Evolutionary conservation across 805 yeast genomes (phyloP).

Genomic region (Ogataea angusta): DNA sequence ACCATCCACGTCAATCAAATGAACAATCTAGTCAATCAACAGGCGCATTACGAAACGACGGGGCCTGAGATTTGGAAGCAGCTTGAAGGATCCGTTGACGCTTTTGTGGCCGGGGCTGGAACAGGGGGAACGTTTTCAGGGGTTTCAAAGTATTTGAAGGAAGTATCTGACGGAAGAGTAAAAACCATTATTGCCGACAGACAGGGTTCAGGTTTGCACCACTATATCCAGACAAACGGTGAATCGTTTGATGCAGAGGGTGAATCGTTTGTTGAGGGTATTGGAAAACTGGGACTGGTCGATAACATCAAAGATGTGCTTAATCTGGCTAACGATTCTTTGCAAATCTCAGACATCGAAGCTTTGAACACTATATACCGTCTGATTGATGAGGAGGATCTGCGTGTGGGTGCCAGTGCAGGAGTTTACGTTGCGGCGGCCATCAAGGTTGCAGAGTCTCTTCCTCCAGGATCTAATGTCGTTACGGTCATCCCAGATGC

Average conservation of each 20-base stretch:
- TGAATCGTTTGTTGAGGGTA: neutral
- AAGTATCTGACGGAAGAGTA: neutral
- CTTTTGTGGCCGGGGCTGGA: neutral
- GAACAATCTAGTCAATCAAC: slow-evolving; percentile 1
- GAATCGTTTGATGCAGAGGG: slow-evolving; percentile 1
- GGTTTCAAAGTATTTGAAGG: neutral
- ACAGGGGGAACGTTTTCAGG: slow-evolving; percentile 1
- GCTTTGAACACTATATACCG: neutral
- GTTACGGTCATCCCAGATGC: neutral
- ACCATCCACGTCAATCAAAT: neutral
- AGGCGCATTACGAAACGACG: neutral
- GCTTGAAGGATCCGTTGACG: neutral
- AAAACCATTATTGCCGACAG: neutral
- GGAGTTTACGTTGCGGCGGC: neutral
- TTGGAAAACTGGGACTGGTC: neutral
- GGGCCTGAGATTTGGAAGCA: slow-evolving; percentile 1
- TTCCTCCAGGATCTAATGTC: neutral
- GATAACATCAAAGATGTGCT: neutral
- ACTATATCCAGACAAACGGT: neutral
- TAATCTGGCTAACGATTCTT: neutral
- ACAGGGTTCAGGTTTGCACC: neutral
- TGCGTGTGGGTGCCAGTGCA: neutral
- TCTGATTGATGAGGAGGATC: neutral
- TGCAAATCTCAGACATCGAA: neutral
- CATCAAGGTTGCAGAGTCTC: neutral